Percentiles rank a stretch among this genome's conserved stretches.
These are phyloP conservation scores for Talaromyces nanjingensis DNA, from an alignment of 495 filamentous ascomycete genomes.

Conservation along the genomic window DNA sequence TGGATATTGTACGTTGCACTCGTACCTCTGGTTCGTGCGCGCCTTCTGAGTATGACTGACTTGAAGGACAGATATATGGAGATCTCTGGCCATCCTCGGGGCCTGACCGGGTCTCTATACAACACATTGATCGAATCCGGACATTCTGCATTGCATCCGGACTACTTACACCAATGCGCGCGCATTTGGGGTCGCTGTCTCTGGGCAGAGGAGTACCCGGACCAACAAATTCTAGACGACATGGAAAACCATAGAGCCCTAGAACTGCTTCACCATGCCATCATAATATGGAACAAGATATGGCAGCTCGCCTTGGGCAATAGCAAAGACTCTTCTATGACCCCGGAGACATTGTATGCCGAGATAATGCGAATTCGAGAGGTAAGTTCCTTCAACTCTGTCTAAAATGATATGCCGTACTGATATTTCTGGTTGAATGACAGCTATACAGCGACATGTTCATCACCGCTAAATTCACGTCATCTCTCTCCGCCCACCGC, in stretches of 20 bases:
- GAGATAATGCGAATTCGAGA: slow-evolving; percentile 28
- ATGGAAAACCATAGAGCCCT: slow-evolving; percentile 39
- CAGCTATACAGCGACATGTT: slow-evolving; percentile 38
- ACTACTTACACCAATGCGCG: slow-evolving; percentile 32
- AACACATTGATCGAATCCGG: slow-evolving; percentile 30
- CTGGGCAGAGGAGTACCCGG: slow-evolving; percentile 40
- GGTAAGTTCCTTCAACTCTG: slow-evolving; percentile 13
- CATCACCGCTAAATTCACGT: slow-evolving; percentile 35
- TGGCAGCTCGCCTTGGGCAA: slow-evolving; percentile 32
- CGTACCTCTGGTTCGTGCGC: not conserved
- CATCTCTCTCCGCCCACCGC: slow-evolving; percentile 27
- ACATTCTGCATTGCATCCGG: slow-evolving; percentile 31
- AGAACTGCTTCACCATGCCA: slow-evolving; percentile 29
- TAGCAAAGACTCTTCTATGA: slow-evolving; percentile 18
- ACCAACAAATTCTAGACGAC: slow-evolving; percentile 40
- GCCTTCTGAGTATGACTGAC: slow-evolving; percentile 6
- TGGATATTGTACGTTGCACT: slow-evolving; percentile 30
- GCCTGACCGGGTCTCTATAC: slow-evolving; percentile 30
- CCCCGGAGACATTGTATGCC: slow-evolving; percentile 25
- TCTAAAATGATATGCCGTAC: too few relatives aligned
- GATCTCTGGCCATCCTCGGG: slow-evolving; percentile 26
- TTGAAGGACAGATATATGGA: slow-evolving; percentile 29
- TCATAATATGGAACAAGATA: slow-evolving; percentile 30
- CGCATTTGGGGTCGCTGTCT: slow-evolving; percentile 38
- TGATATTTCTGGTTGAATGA: not conserved